Evolutionary conservation across 2,329 filamentous ascomycete genomes (phyloP).

Genomic region (Xylariales sp.): DNA sequence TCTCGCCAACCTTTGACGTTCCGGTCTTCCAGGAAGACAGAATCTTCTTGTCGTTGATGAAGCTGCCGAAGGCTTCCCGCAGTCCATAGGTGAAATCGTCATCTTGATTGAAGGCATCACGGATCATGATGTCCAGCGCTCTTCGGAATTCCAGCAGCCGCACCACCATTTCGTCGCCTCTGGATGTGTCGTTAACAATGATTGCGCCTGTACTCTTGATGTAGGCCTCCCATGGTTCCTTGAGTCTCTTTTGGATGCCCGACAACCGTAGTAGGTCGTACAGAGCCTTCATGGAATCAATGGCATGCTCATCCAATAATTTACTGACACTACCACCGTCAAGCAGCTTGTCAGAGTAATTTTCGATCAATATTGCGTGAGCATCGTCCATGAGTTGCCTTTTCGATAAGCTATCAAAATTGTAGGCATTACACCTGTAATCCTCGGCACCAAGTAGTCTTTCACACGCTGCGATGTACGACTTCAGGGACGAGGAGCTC

Average conservation of each 20-base stretch:
- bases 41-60: conserved; percentile 86
- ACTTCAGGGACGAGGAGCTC: conserved; percentile 60
- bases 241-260: conserved; percentile 64
- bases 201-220: conserved; percentile 68
- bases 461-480: conserved; percentile 70
- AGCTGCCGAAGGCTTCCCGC: conserved; percentile 78
- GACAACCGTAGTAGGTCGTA: conserved; percentile 74
- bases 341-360: conserved; percentile 62
- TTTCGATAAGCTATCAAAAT: conserved; percentile 78
- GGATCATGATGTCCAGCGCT: conserved; percentile 71
- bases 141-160: conserved; percentile 77
- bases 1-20: conserved; percentile 92
- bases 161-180: conserved; percentile 80
- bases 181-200: conserved; percentile 76
- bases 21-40: conserved; percentile 70
- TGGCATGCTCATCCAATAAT: conserved; percentile 66
- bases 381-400: conserved; percentile 68
- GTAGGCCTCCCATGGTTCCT: conserved; percentile 70
- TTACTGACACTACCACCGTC: conserved; percentile 63
- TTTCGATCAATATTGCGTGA: conserved; percentile 66
- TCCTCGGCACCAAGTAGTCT: conserved; percentile 68
- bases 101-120: conserved; percentile 70
- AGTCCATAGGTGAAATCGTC: conserved; percentile 73
- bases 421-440: conserved; percentile 71
- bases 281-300: conserved; percentile 66